Evolutionary conservation across 78 protist genomes (phyloP).

Genomic region (Dictyostelium brefeldianum): DNA sequence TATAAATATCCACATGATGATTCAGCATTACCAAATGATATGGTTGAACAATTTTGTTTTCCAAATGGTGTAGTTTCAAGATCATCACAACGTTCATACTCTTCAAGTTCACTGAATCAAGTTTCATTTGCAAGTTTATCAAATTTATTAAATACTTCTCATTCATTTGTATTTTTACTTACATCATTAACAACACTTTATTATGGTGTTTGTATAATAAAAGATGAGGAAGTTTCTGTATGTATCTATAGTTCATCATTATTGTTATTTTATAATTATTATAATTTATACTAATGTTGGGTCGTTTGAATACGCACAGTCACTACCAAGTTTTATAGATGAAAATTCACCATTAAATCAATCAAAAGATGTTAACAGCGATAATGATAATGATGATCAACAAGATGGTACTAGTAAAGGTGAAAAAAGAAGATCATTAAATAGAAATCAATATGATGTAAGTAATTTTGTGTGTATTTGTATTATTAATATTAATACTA

Average conservation of each 20-base stretch:
- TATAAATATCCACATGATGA: slow-evolving; percentile 39
- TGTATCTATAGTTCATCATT: neutral
- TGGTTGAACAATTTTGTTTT: slow-evolving; percentile 75
- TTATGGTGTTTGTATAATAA: slow-evolving; percentile 72
- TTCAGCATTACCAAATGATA: slow-evolving; percentile 50
- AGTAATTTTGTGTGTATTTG: neutral
- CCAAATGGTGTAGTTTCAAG: slow-evolving; percentile 51
- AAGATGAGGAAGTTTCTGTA: slow-evolving; percentile 77
- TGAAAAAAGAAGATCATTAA: slow-evolving; percentile 34
- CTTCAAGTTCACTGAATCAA: slow-evolving; percentile 48
- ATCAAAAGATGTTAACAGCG: neutral
- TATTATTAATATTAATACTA: neutral
- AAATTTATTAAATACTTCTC: slow-evolving; percentile 33
- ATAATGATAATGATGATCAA: neutral
- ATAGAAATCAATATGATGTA: slow-evolving; percentile 72
- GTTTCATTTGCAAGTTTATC: slow-evolving; percentile 62
- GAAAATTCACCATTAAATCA: slow-evolving; percentile 36
- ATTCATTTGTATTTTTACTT: slow-evolving; percentile 47
- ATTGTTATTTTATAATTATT: neutral
- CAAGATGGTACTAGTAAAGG: neutral
- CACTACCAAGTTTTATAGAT: slow-evolving; percentile 55
- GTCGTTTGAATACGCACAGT: neutral
- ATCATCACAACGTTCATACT: slow-evolving; percentile 39
- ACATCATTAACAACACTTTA: slow-evolving; percentile 46
- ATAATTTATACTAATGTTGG: neutral